phyloP scores from a whole-genome alignment of 371 early-diverging fungal genomes.

The Mortierella sp. region DNA sequence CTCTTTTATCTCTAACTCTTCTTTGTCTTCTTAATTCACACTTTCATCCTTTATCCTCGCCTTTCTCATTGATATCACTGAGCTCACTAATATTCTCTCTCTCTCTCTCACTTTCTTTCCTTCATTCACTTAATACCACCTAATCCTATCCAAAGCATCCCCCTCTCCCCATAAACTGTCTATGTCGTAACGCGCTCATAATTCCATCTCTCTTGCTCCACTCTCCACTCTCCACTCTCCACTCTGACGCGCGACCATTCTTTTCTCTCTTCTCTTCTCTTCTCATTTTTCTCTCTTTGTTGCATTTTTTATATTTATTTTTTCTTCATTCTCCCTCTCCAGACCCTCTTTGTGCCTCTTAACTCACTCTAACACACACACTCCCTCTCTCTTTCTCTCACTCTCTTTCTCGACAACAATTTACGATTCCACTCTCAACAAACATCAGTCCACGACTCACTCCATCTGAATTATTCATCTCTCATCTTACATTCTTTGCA shows the following conservation, averaged over 20 bases:
- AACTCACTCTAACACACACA: no score
- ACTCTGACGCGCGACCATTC: not conserved
- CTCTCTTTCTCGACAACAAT: not conserved
- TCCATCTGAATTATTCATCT: not conserved
- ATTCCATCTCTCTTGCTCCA: not conserved
- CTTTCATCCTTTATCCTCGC: not conserved
- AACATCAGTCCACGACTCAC: not conserved
- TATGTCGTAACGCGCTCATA: constrained; percentile 8
- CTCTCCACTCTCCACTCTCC: not conserved
- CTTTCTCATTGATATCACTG: not conserved
- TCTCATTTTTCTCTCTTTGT: not conserved
- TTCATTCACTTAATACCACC: not conserved
- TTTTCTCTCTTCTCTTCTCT: not conserved
- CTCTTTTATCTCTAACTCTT: not conserved
- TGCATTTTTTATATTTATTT: no score
- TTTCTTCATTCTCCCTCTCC: not conserved
- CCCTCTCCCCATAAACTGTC: not conserved
- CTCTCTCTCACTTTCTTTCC: not conserved
- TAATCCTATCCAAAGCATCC: not conserved
- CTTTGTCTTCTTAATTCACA: not conserved
- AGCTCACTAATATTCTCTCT: not conserved
- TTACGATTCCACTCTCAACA: not conserved
- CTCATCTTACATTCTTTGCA: not conserved
- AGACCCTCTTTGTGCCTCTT: no score
- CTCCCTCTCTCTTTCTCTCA: not conserved